phyloP scores from a whole-genome alignment of 805 yeast genomes.

The Ogataea pilisensis region DNA sequence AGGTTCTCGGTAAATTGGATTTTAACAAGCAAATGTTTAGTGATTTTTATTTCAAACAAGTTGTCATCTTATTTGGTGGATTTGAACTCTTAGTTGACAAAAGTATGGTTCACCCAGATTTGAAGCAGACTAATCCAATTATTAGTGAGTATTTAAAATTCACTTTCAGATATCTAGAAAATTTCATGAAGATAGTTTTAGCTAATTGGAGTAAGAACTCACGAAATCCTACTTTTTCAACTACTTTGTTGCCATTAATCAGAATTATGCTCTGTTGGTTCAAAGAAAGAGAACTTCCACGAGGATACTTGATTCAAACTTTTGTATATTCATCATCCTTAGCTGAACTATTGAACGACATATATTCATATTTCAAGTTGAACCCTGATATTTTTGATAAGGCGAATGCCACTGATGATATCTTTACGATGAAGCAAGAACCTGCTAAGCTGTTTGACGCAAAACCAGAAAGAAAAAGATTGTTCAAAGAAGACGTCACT shows the following conservation, averaged over 20 bases:
- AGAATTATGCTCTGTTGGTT: slow-evolving; percentile 58
- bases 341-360: slow-evolving; percentile 19
- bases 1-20: slow-evolving; percentile 22
- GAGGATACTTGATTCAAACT: slow-evolving; percentile 26
- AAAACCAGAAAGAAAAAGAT: slow-evolving; percentile 47
- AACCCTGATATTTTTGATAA: slow-evolving; percentile 6
- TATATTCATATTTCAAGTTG: slow-evolving; percentile 12
- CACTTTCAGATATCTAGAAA: slow-evolving; percentile 37
- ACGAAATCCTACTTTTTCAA: slow-evolving; percentile 18
- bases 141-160: slow-evolving; percentile 35
- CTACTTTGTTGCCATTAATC: slow-evolving; percentile 33
- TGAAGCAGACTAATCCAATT: slow-evolving; percentile 22
- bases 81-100: slow-evolving; percentile 31
- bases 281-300: slow-evolving; percentile 42
- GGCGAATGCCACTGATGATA: background rate
- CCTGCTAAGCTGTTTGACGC: slow-evolving; percentile 10
- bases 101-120: slow-evolving; percentile 18
- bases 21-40: slow-evolving; percentile 31
- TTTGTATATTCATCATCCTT: slow-evolving; percentile 12
- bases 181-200: slow-evolving; percentile 26
- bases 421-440: background rate
- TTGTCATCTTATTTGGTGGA: slow-evolving; percentile 37
- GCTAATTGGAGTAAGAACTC: slow-evolving; percentile 21
- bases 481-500: slow-evolving; percentile 61
- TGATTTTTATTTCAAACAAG: slow-evolving; percentile 34